Conservation (phyloP, 768 basidiomycete genomes). For the Xerocomus spinulosus region DNA sequence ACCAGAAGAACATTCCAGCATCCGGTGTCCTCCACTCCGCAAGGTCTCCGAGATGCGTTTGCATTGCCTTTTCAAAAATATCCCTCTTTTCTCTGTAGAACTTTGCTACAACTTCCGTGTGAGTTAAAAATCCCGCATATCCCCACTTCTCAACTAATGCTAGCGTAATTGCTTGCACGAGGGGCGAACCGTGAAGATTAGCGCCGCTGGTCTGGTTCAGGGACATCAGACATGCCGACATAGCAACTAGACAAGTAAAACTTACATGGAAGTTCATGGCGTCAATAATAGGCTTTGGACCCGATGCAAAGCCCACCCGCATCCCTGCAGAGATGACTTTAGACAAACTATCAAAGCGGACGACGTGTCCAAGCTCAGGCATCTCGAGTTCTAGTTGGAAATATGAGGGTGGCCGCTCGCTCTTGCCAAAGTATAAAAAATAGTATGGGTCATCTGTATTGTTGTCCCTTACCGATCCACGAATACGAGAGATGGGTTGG, state of each 20-base stretch:
- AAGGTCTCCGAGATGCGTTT: slow-evolving; percentile 67
- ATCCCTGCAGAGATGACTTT: slow-evolving; percentile 80
- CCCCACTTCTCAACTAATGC: slow-evolving; percentile 69
- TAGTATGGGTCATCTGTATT: slow-evolving; percentile 72
- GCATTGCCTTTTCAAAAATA: slow-evolving; percentile 73
- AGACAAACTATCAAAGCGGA: slow-evolving; percentile 89
- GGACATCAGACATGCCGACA: slow-evolving; percentile 10
- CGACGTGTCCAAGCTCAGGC: slow-evolving; percentile 66
- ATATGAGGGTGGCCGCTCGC: slow-evolving; percentile 72
- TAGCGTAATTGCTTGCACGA: slow-evolving; percentile 59
- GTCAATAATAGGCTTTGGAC: slow-evolving; percentile 60
- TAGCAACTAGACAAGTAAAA: slow-evolving; percentile 16
- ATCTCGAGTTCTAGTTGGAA: slow-evolving; percentile 72
- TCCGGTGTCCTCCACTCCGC: slow-evolving; percentile 70
- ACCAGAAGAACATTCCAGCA: slow-evolving; percentile 93
- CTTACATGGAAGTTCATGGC: slow-evolving; percentile 69
- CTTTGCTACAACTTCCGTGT: slow-evolving; percentile 61
- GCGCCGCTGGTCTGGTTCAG: slow-evolving; percentile 54
- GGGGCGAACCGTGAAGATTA: slow-evolving; percentile 61
- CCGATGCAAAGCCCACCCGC: slow-evolving; percentile 77
- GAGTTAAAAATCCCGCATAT: slow-evolving; percentile 64
- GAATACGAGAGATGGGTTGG: neutral
- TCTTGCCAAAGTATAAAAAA: slow-evolving; percentile 69
- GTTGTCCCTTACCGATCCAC: neutral
- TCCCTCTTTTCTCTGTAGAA: slow-evolving; percentile 74